These are phyloP conservation scores for Gremmenia infestans DNA, from an alignment of 2,329 filamentous ascomycete species.

Conservation along the genomic window DNA sequence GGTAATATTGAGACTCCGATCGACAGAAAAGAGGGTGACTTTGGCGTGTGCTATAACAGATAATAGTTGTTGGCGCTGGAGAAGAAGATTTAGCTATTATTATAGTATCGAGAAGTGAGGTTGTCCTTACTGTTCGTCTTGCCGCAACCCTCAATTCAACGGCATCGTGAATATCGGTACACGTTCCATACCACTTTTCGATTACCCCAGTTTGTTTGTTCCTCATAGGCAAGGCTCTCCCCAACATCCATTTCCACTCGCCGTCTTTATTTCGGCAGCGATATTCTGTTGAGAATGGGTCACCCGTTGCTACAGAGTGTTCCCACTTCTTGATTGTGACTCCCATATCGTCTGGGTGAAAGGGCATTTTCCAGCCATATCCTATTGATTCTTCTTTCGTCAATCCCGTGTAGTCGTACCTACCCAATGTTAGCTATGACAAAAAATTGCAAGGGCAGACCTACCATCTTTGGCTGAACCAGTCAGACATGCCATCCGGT, in stretches of 20 bases:
- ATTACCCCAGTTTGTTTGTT: slow-evolving; percentile 63
- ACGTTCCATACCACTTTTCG: slow-evolving; percentile 76
- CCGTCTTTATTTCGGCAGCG: slow-evolving; percentile 62
- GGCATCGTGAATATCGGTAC: slow-evolving; percentile 72
- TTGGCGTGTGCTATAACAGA: slow-evolving; percentile 71
- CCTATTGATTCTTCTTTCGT: slow-evolving; percentile 58
- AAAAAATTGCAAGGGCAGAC: not conserved
- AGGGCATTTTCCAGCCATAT: slow-evolving; percentile 55
- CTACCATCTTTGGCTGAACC: slow-evolving; percentile 68
- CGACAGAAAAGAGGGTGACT: slow-evolving; percentile 71
- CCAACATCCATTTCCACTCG: slow-evolving; percentile 75
- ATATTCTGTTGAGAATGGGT: slow-evolving; percentile 66
- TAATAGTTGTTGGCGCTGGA: slow-evolving; percentile 57
- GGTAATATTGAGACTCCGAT: slow-evolving; percentile 55
- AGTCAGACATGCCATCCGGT: slow-evolving; percentile 62
- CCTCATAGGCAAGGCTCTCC: slow-evolving; percentile 62
- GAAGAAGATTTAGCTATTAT: not conserved
- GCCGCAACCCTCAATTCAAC: slow-evolving; percentile 64
- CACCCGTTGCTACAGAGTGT: slow-evolving; percentile 60
- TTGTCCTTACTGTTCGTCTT: slow-evolving; percentile 45
- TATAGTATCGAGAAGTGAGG: not conserved
- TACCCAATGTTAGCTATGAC: slow-evolving; percentile 3
- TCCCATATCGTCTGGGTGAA: slow-evolving; percentile 65
- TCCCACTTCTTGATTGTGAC: slow-evolving; percentile 53
- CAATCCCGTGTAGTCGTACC: slow-evolving; percentile 69